phyloP scores from a whole-genome alignment of 2,329 filamentous ascomycete genomes.

The Colletotrichum tropicale region DNA sequence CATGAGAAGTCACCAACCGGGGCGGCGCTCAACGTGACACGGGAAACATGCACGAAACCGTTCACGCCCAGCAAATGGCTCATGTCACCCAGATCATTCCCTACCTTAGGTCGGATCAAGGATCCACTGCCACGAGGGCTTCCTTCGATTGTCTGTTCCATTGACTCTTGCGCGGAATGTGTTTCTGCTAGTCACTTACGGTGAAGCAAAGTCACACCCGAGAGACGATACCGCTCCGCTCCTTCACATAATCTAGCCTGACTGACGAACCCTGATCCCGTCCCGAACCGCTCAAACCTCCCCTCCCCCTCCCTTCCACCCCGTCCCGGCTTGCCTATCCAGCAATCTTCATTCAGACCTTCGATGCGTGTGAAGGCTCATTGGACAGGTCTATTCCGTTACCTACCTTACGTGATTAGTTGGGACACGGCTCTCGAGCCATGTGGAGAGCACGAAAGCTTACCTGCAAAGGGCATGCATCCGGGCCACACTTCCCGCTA shows the following conservation, averaged over 20 bases:
- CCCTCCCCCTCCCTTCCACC: background rate
- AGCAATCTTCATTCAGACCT: background rate
- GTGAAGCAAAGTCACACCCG: background rate
- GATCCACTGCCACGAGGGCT: constrained; percentile 1
- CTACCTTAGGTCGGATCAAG: background rate
- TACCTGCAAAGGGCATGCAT: background rate
- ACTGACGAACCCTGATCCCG: background rate
- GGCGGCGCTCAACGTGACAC: background rate
- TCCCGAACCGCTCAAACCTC: background rate
- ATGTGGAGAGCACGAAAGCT: background rate
- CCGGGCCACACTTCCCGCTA: background rate
- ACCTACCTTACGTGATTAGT: background rate
- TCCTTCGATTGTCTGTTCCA: background rate
- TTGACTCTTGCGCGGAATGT: background rate
- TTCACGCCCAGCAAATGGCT: background rate
- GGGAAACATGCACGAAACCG: constrained; percentile 4
- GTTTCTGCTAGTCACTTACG: background rate
- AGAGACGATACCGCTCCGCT: background rate
- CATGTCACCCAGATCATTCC: background rate
- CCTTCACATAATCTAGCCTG: background rate
- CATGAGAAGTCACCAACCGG: background rate
- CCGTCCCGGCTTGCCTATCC: background rate
- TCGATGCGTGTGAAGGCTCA: background rate
- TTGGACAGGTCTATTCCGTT: background rate
- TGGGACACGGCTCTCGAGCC: background rate